Evolutionary conservation across 2,329 filamentous ascomycete species (phyloP), one percentile per base, ranked within the genome.

Genomic region (Chaetomiaceae sp.): DNA sequence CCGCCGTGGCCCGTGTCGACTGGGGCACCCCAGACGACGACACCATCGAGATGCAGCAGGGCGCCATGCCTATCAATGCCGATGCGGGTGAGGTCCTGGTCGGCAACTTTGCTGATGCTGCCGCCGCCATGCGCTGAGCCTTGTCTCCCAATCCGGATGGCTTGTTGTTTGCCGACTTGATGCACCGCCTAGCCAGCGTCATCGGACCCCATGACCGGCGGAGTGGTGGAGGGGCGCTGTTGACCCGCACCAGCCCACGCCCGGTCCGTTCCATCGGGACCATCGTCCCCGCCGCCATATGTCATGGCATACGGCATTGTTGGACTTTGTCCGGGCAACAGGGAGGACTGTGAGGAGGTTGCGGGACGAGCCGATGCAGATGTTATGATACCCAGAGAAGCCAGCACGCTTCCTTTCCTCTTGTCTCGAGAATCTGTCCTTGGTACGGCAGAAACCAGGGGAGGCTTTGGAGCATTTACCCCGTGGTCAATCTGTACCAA

Each of bases 71-170:
- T 17, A 59, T 70, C 54, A 69, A 68, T 56, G 61, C 66, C 14
- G 65, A 66, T 37, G 62, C 60, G 20, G 62, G 62, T 27, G 68
- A 67, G 36, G 69, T 73, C 37, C 69, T 81, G 33, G 75, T 81
- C 12, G 77, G 78, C 35, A 80, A 77, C 14, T 81, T 81, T 66
- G 73, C 75, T 36, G 78, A 81, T 58, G 78, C 77, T 18, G 76
- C 74, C 18, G 72, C 72, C 10, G 74, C 71, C 14, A 74, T 76
- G 66, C 66, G 67, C 58, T 71, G 56, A 67, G 29, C 24, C n/a
- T 26, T 17, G 12, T 29, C 22, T 18, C 18, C 11, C 26, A 7
- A 9, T 27, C 26, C 17, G 3, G 18, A 15, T 7, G 20, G 8
- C 46, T 19, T 33, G 12, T 32, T 18, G 12, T 46, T 30, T 10